phyloP scores from a whole-genome alignment of 2,329 filamentous ascomycete genomes.

The Teratosphaeria viscida region DNA sequence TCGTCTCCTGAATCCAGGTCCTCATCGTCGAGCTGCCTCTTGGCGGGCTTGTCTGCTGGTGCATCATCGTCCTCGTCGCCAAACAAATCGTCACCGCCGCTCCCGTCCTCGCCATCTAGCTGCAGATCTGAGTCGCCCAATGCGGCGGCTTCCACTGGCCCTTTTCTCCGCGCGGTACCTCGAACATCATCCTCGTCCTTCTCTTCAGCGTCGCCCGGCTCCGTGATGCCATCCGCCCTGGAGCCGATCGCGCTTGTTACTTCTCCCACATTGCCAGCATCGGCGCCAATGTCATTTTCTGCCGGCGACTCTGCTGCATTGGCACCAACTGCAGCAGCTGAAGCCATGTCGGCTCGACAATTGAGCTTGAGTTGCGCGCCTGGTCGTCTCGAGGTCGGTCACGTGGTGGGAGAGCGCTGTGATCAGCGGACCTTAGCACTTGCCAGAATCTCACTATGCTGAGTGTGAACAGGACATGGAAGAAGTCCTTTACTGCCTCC shows the following conservation, averaged over 20 bases:
- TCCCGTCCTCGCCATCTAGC: conserved; percentile 22
- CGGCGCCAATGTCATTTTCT: conserved; percentile 20
- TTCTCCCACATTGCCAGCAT: conserved; percentile 13
- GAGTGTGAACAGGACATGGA: too few relatives aligned
- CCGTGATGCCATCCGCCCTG: conserved; percentile 9
- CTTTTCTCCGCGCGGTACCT: conserved; percentile 3
- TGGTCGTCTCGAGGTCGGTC: not conserved
- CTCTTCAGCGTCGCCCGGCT: conserved; percentile 10
- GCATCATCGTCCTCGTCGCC: conserved; percentile 30
- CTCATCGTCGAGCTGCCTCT: conserved; percentile 45
- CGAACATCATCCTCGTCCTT: conserved; percentile 15
- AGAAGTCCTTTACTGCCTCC: too few relatives aligned
- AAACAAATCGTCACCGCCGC: conserved; percentile 36
- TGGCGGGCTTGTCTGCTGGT: conserved; percentile 7
- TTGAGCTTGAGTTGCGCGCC: not conserved
- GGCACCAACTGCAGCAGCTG: conserved; percentile 23
- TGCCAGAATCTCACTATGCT: too few relatives aligned
- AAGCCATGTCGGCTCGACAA: conserved; percentile 25
- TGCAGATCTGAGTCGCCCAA: conserved; percentile 7
- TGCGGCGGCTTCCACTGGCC: not conserved
- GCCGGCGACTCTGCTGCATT: conserved; percentile 13
- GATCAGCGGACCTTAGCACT: too few relatives aligned
- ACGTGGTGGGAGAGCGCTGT: too few relatives aligned
- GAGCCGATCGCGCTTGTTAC: conserved; percentile 24
- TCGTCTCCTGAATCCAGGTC: conserved; percentile 54